Percentiles rank a stretch among this genome's conserved stretches.
phyloP scores from a whole-genome alignment of 768 basidiomycete genomes.

The Porpolomopsis calyptriformis region DNA sequence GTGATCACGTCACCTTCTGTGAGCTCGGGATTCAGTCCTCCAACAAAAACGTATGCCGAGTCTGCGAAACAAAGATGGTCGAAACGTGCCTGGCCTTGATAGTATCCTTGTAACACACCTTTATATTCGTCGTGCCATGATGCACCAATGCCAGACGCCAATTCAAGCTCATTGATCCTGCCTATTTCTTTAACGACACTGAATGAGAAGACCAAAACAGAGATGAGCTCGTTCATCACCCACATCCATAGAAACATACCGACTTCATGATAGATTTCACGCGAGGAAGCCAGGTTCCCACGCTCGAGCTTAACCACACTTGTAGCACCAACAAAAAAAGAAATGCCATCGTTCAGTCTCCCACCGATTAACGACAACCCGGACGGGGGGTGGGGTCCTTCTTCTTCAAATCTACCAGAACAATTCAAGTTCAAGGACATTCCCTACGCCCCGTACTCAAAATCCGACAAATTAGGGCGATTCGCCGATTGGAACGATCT shows the following conservation, averaged over 20 bases:
- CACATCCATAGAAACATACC: slow-evolving; percentile 18
- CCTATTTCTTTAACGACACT: slow-evolving; percentile 92
- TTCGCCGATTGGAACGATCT: slow-evolving; percentile 97
- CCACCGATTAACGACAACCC: slow-evolving; percentile 86
- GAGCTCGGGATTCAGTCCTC: slow-evolving; percentile 77
- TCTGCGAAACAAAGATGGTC: too few relatives aligned
- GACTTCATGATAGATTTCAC: slow-evolving; percentile 68
- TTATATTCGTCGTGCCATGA: slow-evolving; percentile 98
- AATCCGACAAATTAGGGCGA: slow-evolving; percentile 95
- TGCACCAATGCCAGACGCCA: slow-evolving; percentile 60
- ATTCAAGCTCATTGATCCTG: slow-evolving; percentile 84
- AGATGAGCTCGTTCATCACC: neutral
- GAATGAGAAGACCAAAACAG: slow-evolving; percentile 8
- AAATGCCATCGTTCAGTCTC: slow-evolving; percentile 74
- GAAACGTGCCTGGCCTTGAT: too few relatives aligned
- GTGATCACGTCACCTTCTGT: slow-evolving; percentile 97
- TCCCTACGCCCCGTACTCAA: slow-evolving; percentile 97
- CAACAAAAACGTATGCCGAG: slow-evolving; percentile 91
- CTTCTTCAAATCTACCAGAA: slow-evolving; percentile 66
- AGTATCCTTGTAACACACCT: slow-evolving; percentile 12
- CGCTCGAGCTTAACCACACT: slow-evolving; percentile 8
- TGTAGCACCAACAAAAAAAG: slow-evolving; percentile 16
- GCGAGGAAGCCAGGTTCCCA: slow-evolving; percentile 12
- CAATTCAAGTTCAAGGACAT: slow-evolving; percentile 98
- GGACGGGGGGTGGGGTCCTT: slow-evolving; percentile 90